Evolutionary conservation across 108 stramenopile species (phyloP), one percentile per base, ranked within the genome.

Genomic region (Cyclotella kingstonii): DNA sequence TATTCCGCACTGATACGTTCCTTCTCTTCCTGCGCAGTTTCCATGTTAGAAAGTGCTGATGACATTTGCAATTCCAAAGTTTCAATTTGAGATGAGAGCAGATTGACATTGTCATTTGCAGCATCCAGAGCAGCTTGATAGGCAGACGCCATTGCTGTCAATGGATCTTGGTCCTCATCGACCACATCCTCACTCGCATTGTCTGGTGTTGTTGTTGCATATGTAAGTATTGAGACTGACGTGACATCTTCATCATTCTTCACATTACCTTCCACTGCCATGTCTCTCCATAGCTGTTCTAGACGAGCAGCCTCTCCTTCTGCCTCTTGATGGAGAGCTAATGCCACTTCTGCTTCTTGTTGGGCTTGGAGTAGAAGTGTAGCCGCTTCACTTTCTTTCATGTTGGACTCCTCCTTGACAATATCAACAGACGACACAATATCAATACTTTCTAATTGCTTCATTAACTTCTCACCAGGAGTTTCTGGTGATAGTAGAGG

Each of bases 91-190:
- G 40, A 21, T 5, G 54, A 44, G 12, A 75, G 46, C 25, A 60
- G 18, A 39, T 60, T 48, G 23, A 75, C 73, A 47, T 75, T 75
- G 29, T 75, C 73, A 30, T 61, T 75, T n/a, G 65, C 73, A 0
- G 73, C 73, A 34, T 75, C 73, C 5, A 75, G 59, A 0, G 73
- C 73, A 8, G 46, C 65, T 40, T 66, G 73, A 19, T 74, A 74
- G 1, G 73, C 73, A 1, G 57, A 47, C 18, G 64, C 73, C 64
- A 74, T 66, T 50, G 64, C 52, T 0, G 63, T 35, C 4, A 65
- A 40, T 10, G 66, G 44, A 51, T 68, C 61, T 34, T 73, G 50
- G 14, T 58, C 71, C 28, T 12, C 1, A 25, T 30, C 42, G 9
- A 19, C 29, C 12, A 45, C 31, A 10, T 33, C 4, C 11, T 25